phyloP scores from a whole-genome alignment of 305 asterid genomes.

The Fraxinus latifolia region DNA sequence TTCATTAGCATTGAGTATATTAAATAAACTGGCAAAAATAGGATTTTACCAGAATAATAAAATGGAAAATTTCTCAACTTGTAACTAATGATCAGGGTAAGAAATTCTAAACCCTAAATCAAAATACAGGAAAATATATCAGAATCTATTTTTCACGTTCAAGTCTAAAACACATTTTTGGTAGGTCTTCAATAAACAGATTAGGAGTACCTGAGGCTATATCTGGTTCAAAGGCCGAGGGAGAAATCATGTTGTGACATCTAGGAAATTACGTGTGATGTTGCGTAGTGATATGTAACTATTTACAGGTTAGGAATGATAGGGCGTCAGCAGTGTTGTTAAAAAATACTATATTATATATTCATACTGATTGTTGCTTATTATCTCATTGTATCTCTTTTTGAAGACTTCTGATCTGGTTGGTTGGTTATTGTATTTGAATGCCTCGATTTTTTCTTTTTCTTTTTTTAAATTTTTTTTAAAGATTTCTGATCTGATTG shows the following conservation, averaged over 20 bases:
- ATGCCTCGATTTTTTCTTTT: not conserved
- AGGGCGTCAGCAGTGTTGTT: not conserved
- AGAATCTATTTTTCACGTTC: not conserved
- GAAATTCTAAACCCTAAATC: not conserved
- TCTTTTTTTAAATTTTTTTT: not conserved
- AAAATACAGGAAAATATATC: not conserved
- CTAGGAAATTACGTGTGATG: not conserved
- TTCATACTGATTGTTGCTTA: not conserved
- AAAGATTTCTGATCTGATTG: constrained; percentile 3
- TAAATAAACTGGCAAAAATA: not conserved
- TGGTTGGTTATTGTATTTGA: not conserved
- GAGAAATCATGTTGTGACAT: not conserved
- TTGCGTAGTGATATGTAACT: not conserved
- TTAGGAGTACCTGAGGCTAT: not conserved
- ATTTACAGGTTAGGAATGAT: not conserved
- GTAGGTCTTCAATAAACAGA: not conserved
- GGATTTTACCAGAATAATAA: not conserved
- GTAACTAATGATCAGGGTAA: not conserved
- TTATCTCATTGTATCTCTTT: not conserved
- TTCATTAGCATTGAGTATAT: not conserved
- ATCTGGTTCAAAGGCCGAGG: not conserved
- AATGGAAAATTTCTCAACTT: not conserved
- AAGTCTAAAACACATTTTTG: not conserved
- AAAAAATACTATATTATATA: constrained; percentile 1
- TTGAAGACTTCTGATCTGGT: constrained; percentile 1